Evolutionary conservation across 306 rosid genomes (phyloP).

Genomic region (Luffa aegyptiaca): DNA sequence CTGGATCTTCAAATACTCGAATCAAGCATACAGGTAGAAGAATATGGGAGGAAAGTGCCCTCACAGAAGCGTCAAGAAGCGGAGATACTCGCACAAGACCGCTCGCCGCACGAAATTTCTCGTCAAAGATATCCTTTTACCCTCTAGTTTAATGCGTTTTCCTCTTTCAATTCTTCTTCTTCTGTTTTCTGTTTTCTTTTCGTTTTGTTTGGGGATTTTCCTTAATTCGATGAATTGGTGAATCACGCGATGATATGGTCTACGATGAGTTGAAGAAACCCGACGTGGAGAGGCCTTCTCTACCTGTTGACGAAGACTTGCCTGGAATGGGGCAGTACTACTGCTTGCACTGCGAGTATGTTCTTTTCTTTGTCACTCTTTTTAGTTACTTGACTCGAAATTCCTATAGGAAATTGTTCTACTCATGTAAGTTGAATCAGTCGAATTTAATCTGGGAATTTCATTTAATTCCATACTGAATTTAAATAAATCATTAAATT

Average conservation of each 20-base stretch:
- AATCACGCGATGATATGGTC: conserved; percentile 72
- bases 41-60: conserved; percentile 98
- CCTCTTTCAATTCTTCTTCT: not conserved
- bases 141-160: not conserved
- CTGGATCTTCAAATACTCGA: conserved; percentile 14
- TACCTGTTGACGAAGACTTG: conserved; percentile 78
- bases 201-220: not conserved
- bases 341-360: conserved; percentile 84
- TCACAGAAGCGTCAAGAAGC: conserved; percentile 69
- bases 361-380: not conserved
- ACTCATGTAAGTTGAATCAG: not conserved
- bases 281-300: conserved; percentile 27
- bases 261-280: conserved; percentile 45
- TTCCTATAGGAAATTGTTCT: not conserved
- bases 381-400: not conserved
- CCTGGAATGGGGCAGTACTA: conserved; percentile 96
- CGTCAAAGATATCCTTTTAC: conserved; percentile 57
- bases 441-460: not conserved
- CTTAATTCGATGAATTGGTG: conserved; percentile 31
- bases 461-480: not conserved
- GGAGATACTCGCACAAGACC: conserved; percentile 75
- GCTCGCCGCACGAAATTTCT: conserved; percentile 63
- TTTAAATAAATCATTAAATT: not conserved
- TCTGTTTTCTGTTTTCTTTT: not conserved
- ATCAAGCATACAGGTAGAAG: conserved; percentile 1